These are phyloP conservation scores for Beauveria sp. DNA, from an alignment of 2,329 filamentous ascomycete genomes.

Conservation along the genomic window DNA sequence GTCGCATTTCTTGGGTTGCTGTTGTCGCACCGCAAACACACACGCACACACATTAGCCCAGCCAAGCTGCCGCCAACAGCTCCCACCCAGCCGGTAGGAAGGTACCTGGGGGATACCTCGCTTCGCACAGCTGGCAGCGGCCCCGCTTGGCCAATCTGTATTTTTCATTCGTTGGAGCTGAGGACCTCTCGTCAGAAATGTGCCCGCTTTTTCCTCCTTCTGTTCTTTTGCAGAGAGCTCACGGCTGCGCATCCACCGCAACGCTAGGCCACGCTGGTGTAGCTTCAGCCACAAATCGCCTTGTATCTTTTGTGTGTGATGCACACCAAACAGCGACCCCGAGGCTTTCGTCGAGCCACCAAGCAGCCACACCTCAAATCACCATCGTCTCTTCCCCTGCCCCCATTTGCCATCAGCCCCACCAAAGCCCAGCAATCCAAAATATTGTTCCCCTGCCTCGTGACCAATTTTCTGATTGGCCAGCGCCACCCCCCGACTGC, in stretches of 20 bases:
- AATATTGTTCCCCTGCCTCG: constrained; percentile 24
- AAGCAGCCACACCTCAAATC: not conserved
- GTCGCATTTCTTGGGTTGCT: not conserved
- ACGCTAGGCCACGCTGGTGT: not conserved
- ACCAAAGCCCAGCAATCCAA: constrained; percentile 12
- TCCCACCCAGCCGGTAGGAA: not conserved
- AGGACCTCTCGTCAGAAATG: not conserved
- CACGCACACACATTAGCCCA: too few relatives aligned
- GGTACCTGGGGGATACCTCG: not conserved
- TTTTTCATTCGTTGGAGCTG: not conserved
- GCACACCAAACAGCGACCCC: not conserved
- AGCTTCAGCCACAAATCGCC: constrained; percentile 7
- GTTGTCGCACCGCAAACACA: not conserved
- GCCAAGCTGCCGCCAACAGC: not conserved
- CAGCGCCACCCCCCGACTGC: constrained; percentile 17
- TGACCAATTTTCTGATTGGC: constrained; percentile 35
- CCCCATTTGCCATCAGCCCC: not conserved
- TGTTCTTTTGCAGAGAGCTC: not conserved
- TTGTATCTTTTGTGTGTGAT: not conserved
- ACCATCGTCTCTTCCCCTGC: not conserved
- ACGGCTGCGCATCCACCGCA: not conserved
- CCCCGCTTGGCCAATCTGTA: not conserved
- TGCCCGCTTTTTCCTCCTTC: not conserved
- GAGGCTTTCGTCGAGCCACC: not conserved
- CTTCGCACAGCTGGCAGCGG: not conserved